Conservation (phyloP, 2,329 filamentous ascomycete species). For the Kalaharituber pfeilii region DNA sequence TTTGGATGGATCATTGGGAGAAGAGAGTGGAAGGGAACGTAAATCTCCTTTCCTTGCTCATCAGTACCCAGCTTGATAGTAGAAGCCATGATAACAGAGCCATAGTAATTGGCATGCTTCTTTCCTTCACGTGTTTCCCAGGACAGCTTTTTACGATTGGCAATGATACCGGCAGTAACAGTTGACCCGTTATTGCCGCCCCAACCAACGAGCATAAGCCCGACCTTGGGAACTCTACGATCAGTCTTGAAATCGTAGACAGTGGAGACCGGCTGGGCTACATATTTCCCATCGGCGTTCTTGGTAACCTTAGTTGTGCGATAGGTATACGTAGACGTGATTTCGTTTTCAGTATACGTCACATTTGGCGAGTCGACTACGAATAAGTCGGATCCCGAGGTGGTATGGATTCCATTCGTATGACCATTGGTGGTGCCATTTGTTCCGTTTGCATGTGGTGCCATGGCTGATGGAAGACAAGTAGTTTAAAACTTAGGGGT, state of each 20-base stretch:
- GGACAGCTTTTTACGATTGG: conserved; percentile 67
- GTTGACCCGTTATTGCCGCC: conserved; percentile 98
- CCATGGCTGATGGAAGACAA: conserved; percentile 41
- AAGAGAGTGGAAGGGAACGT: conserved; percentile 87
- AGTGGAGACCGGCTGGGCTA: conserved; percentile 74
- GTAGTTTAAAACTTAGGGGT: conserved; percentile 8
- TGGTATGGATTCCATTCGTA: conserved; percentile 33
- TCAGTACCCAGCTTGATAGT: conserved; percentile 93
- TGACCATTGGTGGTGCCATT: conserved; percentile 40
- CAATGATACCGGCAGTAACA: conserved; percentile 90
- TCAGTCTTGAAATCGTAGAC: conserved; percentile 96
- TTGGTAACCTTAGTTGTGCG: conserved; percentile 72
- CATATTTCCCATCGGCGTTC: conserved; percentile 54
- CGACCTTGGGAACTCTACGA: conserved; percentile 78
- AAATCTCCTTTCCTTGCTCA: conserved; percentile 70
- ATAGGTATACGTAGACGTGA: conserved; percentile 90
- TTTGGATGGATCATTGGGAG: conserved; percentile 96
- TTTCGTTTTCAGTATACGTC: conserved; percentile 68
- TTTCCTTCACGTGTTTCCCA: conserved; percentile 91
- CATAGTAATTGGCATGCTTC: conserved; percentile 87
- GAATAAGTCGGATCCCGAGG: conserved; percentile 48
- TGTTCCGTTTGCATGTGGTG: conserved; percentile 73
- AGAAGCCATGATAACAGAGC: conserved; percentile 90
- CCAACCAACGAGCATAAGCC: conserved; percentile 94
- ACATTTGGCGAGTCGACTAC: conserved; percentile 86